phyloP scores from a whole-genome alignment of 192 early-diverging fungal genomes.

The Phycomyces nitens region DNA sequence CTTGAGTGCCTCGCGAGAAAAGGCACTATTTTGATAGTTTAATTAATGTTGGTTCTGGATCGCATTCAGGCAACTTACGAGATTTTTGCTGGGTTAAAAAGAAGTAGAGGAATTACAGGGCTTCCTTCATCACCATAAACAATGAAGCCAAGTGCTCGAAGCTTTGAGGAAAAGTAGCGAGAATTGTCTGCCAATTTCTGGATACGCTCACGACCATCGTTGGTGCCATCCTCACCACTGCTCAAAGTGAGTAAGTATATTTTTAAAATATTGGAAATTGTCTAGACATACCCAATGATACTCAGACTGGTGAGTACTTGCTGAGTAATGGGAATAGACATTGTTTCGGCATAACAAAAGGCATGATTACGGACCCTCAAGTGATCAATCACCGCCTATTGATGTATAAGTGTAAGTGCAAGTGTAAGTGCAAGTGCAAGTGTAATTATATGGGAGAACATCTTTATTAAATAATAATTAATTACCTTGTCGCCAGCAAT shows the following conservation, averaged over 20 bases:
- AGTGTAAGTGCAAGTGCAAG: too few species aligned
- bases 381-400: conserved; percentile 62
- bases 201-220: conserved; percentile 74
- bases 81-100: conserved; percentile 88
- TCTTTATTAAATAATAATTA: too few species aligned
- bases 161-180: conserved; percentile 66
- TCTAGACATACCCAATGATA: conserved; percentile 49
- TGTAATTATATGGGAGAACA: too few species aligned
- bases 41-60: not conserved
- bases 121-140: conserved; percentile 76
- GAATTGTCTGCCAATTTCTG: conserved; percentile 76
- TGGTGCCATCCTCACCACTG: conserved; percentile 56
- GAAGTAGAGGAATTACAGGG: conserved; percentile 79
- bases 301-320: conserved; percentile 78
- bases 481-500: conserved; percentile 62
- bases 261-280: not conserved
- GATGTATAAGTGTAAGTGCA: not conserved
- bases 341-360: conserved; percentile 75
- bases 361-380: conserved; percentile 70
- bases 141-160: conserved; percentile 80
- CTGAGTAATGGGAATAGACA: conserved; percentile 70
- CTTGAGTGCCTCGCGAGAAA: conserved; percentile 86
- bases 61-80: conserved; percentile 33
- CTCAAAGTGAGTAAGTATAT: not conserved
- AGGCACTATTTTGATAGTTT: conserved; percentile 50